These are phyloP conservation scores for Venustampulla echinocandica DNA, from an alignment of 495 filamentous ascomycete genomes.

Conservation along the genomic window DNA sequence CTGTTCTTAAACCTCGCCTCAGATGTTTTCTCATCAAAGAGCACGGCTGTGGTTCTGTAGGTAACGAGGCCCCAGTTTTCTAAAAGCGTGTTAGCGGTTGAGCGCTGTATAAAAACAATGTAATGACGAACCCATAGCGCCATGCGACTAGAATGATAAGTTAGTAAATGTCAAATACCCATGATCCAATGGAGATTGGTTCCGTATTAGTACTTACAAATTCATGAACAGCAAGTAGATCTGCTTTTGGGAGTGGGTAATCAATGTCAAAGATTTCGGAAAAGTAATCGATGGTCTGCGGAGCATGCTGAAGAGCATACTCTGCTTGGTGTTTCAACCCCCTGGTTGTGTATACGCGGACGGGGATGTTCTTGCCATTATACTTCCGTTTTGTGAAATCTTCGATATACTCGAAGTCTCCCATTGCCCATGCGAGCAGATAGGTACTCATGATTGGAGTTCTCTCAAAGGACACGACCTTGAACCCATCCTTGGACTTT, in stretches of 20 bases:
- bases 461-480: slow-evolving; percentile 74
- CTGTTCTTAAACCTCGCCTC: slow-evolving; percentile 81
- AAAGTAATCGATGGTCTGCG: slow-evolving; percentile 87
- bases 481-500: slow-evolving; percentile 52
- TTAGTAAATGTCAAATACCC: slow-evolving; percentile 25
- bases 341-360: slow-evolving; percentile 87
- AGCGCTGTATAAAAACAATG: slow-evolving; percentile 27
- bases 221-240: slow-evolving; percentile 93
- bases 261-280: slow-evolving; percentile 91
- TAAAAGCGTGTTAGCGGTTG: slow-evolving; percentile 29
- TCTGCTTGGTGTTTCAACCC: slow-evolving; percentile 82
- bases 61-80: slow-evolving; percentile 90
- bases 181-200: not conserved
- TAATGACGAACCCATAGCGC: slow-evolving; percentile 43
- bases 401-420: slow-evolving; percentile 95
- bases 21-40: slow-evolving; percentile 86
- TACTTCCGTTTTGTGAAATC: slow-evolving; percentile 80
- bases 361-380: slow-evolving; percentile 79
- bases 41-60: slow-evolving; percentile 84
- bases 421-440: slow-evolving; percentile 89
- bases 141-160: slow-evolving; percentile 46
- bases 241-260: slow-evolving; percentile 91
- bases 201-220: slow-evolving; percentile 42
- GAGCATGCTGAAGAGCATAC: slow-evolving; percentile 78
- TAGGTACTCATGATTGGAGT: slow-evolving; percentile 97